Base-by-base conservation (phyloP, 176 grass and related monocot genomes). In the Melocanna baccifera region DNA sequence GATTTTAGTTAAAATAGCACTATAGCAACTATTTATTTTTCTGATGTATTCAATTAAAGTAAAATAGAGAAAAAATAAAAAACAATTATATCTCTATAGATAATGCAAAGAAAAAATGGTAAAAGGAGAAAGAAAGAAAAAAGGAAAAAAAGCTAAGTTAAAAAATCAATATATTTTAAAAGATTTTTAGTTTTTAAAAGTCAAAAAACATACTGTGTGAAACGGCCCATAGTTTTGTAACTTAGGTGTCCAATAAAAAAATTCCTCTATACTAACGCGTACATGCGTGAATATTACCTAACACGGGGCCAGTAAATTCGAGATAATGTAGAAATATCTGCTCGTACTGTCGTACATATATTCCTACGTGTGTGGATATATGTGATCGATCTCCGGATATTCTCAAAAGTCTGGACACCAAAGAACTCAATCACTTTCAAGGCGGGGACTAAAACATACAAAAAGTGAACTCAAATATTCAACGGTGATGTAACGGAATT, bases 221-320 rank as follows among this genome's bases (percentile, higher is more conserved):
- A 36, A 5, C 34, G 2, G 34, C 0, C 0, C 4, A 12, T 10
- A 18, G 51, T 7, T 16, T 63, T 50, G 25, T 30, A 15, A n/a
- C 86, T 70, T 77, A 36, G 15, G 40, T 83, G 22, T 82, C 72
- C 51, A 62, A 39, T 34, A 62, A 20, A 47, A 25, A 23, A 40
- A 15, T 9, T 39, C 39, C 19, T 26, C 4, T 43, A 11, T 12
- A 2, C 3, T 43, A 16, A 43, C 0, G 6, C 9, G 28, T 34
- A 7, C 43, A 20, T 62, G 43, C 57, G 55, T 73, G n/a, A 55
- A 56, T 18, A 23, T 56, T 56, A 85, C 73, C 50, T 59, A 85
- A 77, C 62, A 20, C 50, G 41, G 76, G 64, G 12, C 67, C 52
- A 59, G 1, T 0, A 25, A 40, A 23, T 19, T 22, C 13, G 3